Evolutionary conservation across 225 moss, liverwort and hornwort species (phyloP).

Genomic region (Physcomitrium patens): DNA sequence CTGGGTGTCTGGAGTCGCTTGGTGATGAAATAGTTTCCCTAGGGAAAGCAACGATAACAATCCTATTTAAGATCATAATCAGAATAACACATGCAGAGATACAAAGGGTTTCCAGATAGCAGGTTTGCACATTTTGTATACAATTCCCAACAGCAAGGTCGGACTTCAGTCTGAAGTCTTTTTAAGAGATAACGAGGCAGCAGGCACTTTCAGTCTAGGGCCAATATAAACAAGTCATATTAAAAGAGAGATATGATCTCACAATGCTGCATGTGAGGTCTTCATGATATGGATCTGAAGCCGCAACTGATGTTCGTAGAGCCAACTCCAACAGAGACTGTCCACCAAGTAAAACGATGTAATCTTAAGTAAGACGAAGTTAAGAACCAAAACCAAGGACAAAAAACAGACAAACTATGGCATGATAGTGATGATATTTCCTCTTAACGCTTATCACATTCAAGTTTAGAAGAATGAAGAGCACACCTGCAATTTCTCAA

Average conservation of each 20-base stretch:
- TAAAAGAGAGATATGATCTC: slow-evolving; percentile 23
- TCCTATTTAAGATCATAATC: neutral
- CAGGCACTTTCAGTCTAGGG: neutral
- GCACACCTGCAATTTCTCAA: slow-evolving; percentile 86
- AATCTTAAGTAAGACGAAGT: slow-evolving; percentile 14
- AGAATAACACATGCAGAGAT: neutral
- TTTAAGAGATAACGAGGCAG: neutral
- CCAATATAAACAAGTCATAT: neutral
- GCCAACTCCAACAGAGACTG: slow-evolving; percentile 98
- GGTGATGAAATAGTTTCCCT: neutral
- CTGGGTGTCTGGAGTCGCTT: neutral
- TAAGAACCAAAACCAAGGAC: no score
- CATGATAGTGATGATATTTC: no score
- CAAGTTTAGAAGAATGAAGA: neutral
- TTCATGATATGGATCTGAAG: slow-evolving; percentile 95
- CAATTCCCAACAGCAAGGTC: neutral
- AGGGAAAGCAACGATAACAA: neutral
- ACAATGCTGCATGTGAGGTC: slow-evolving; percentile 94
- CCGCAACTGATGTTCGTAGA: slow-evolving; percentile 94
- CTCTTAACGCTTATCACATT: neutral
- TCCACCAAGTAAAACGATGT: slow-evolving; percentile 16
- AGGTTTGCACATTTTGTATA: neutral
- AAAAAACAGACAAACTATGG: no score
- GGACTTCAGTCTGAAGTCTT: neutral
- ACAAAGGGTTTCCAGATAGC: neutral